Conservation (phyloP, 192 early-diverging fungal species). For the Backusella luteola region DNA sequence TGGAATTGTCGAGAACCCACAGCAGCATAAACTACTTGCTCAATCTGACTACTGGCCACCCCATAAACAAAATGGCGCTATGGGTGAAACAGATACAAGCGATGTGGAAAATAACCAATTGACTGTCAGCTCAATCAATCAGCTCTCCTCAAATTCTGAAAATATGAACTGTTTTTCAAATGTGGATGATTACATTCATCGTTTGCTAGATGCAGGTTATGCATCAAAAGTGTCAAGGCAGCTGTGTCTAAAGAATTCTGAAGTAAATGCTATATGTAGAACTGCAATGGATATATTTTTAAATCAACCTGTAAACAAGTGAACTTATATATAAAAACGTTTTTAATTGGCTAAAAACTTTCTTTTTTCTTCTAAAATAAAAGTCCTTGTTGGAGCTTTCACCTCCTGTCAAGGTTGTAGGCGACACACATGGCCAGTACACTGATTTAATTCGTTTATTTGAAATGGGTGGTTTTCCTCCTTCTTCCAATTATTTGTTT, state of each 20-base stretch:
- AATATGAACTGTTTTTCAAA: conserved; percentile 28
- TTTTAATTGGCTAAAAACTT: neutral
- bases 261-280: conserved; percentile 87
- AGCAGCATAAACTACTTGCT: conserved; percentile 25
- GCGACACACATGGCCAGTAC: conserved; percentile 97
- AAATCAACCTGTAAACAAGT: conserved; percentile 66
- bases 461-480: conserved; percentile 92
- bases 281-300: conserved; percentile 85
- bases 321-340: neutral
- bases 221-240: conserved; percentile 70
- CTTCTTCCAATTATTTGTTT: conserved; percentile 88
- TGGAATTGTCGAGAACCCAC: conserved; percentile 23
- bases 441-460: conserved; percentile 90
- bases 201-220: conserved; percentile 78
- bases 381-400: conserved; percentile 67
- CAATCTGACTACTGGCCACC: conserved; percentile 30
- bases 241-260: conserved; percentile 82
- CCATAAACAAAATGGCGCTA: neutral
- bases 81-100: conserved; percentile 5
- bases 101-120: conserved; percentile 34
- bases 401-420: conserved; percentile 79
- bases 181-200: conserved; percentile 86
- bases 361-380: neutral
- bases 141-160: conserved; percentile 31
- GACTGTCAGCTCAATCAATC: conserved; percentile 38